Base-by-base conservation (phyloP, 1,284 basidiomycete species). In the Cryptococcus sp. region DNA sequence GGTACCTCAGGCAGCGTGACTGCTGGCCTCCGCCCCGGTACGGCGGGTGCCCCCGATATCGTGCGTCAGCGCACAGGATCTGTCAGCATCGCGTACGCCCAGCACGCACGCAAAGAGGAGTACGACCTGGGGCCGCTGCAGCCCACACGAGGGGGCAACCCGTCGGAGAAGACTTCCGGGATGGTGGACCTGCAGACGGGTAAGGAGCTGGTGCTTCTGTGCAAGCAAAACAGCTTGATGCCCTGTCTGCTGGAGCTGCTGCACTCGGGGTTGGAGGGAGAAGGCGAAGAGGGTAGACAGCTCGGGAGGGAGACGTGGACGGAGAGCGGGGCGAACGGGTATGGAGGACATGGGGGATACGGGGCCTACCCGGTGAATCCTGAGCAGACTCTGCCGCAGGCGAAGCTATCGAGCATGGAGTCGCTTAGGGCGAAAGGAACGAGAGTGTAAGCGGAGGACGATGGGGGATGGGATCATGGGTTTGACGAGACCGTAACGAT, bases 151-250 rank as follows among this genome's bases (percentile, higher is more conserved):
- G 56, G 46, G 35, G 50, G 46, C 8, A 39, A 58, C 43, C 18
- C 15, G 11, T 39, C 47, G 5, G 55, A 56, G 7, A 44, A 36
- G 40, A 37, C 53, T 44, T 35, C 45, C 35, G 63, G 64, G 12
- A 56, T 70, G 53, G 54, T 65, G 33, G 62, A 65, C 4, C 23
- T 67, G n/a, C 68, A 70, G 55, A 75, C 69, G 9, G 76, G 75
- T 21, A 77, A 77, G 51, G 75, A 77, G 59, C 60, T 78, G 37
- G 73, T 77, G 11, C 56, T 78, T n/a, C 62, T 76, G 0, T 77
- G 75, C 50, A 61, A 75, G 40, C 76, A 78, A 54, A 78, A 78
- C 59, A 72, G 70, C 46, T 57, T 78, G 7, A 58, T 78, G 21
- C 74, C 75, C 11, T 59, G 70, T 0, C 62, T 78, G 28, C 61